Evolutionary conservation across 768 basidiomycete genomes (phyloP), one percentile per base, ranked within the genome.

Genomic region (Calvatia gigantea): DNA sequence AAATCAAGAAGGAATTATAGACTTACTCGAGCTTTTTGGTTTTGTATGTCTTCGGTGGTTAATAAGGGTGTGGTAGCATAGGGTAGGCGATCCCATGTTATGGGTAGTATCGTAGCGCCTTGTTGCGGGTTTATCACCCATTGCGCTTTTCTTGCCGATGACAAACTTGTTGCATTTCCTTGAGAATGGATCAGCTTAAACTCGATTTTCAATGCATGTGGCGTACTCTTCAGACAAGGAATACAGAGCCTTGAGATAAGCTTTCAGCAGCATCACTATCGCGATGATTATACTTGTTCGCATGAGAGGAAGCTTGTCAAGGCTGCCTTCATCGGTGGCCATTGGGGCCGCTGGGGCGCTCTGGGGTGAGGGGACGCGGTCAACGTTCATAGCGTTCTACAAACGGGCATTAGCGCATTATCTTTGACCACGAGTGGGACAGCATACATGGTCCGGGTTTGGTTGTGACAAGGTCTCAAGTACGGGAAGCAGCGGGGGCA

Each of bases 161-260:
- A 85, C 79, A 65, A 90, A 97, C 70, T 94, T 98, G 43, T 80
- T 76, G 61, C 94, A 94, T 89, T 97, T 98, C 41, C 94, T 97
- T 55, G 19, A 52, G 29, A 25, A n/a, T 21, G 25, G n/a, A 8
- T 52, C 43, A 51, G 49, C 38, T 41, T 5, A 25, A 59, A 49
- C 1, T 27, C 8, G 11, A 35, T 29, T 12, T 31, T 21, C 31
- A n/a, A 23, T 29, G 23, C 9, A 31, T 38, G 31, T 21, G 15
- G 76, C 89, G 56, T 66, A 96, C 95, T 97, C 94, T 75, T 98
- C 95, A 1, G 91, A 88, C 35, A 98, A 68, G 1, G 86, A 84
- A 65, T 98, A 99, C 12, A 92, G 64, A 1, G 69, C 69, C 66
- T 98, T 94, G 55, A 99, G 76, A 69, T 98, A 82, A 4, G 86